A percentile compares a stretch with the other conserved stretches of the same genome.
These are phyloP conservation scores for Poa pratensis DNA, from an alignment of 176 grass and related monocot species.

Conservation along the genomic window DNA sequence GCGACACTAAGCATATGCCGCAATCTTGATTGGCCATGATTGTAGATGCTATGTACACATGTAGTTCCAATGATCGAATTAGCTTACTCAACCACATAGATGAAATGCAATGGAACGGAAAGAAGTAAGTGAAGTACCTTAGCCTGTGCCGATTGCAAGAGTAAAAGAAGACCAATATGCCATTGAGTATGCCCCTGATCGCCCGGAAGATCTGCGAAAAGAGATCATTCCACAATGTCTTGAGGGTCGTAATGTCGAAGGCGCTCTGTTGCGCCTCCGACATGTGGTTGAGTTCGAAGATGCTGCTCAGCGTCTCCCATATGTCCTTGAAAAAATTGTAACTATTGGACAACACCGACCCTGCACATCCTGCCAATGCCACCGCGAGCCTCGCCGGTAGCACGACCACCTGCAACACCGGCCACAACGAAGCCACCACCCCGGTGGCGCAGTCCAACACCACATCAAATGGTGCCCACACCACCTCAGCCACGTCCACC, in stretches of 20 bases:
- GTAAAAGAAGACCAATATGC: constrained; percentile 59
- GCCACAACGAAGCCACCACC: constrained; percentile 27
- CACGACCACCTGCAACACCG: constrained; percentile 45
- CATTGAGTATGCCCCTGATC: constrained; percentile 76
- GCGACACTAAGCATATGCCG: constrained; percentile 32
- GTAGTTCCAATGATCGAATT: background rate
- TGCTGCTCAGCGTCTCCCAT: constrained; percentile 70
- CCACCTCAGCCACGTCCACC: constrained; percentile 53
- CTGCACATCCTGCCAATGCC: constrained; percentile 43
- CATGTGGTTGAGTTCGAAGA: constrained; percentile 69
- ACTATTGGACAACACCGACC: constrained; percentile 46
- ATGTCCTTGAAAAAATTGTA: constrained; percentile 69
- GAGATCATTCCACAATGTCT: constrained; percentile 83
- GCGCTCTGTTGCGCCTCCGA: constrained; percentile 59
- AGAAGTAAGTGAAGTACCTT: constrained; percentile 36
- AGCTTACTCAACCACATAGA: background rate
- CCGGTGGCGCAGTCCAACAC: constrained; percentile 17
- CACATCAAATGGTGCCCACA: constrained; percentile 58
- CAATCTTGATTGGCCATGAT: constrained; percentile 47
- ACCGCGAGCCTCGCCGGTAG: constrained; percentile 39
- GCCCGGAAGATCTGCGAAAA: constrained; percentile 93
- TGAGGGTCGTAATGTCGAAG: constrained; percentile 64
- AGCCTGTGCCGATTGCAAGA: constrained; percentile 81
- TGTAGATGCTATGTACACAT: constrained; percentile 66
- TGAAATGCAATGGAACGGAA: background rate